A percentile compares a stretch with the other conserved stretches of the same genome.
phyloP scores from a whole-genome alignment of 768 basidiomycete species.

The Tulasnella sp. region DNA sequence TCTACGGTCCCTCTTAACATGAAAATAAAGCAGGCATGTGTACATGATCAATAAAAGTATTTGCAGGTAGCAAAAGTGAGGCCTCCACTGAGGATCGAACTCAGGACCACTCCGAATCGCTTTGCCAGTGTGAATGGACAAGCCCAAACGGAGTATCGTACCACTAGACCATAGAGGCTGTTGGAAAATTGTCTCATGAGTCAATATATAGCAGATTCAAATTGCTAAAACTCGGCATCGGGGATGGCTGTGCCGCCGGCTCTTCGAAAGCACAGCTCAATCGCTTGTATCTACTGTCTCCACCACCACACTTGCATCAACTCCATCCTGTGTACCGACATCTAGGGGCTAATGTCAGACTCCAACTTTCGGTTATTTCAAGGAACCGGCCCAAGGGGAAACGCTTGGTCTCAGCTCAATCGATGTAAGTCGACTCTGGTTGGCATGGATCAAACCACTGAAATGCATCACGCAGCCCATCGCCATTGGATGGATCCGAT shows the following conservation, averaged over 20 bases:
- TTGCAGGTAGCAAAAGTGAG: background rate
- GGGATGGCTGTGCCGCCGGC: background rate
- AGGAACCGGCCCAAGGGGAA: background rate
- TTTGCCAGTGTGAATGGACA: background rate
- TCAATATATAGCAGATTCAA: background rate
- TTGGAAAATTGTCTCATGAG: background rate
- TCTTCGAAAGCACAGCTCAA: background rate
- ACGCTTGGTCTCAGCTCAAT: background rate
- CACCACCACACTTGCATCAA: background rate
- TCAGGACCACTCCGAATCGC: conserved; percentile 25
- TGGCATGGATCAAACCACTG: background rate
- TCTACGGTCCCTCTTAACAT: background rate
- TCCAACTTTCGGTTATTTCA: background rate
- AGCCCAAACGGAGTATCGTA: conserved; percentile 27
- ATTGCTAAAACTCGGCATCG: background rate
- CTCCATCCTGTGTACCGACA: background rate
- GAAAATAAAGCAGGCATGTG: background rate
- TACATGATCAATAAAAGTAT: no score
- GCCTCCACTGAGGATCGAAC: conserved; percentile 25
- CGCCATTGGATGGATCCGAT: background rate
- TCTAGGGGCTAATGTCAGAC: background rate
- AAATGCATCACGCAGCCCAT: background rate
- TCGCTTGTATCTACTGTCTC: background rate
- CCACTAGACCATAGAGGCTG: conserved; percentile 27
- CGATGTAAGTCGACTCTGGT: background rate